A percentile compares a stretch with the other conserved stretches of the same genome.
These are phyloP conservation scores for Colletotrichum plurivorum DNA, from an alignment of 2,329 filamentous ascomycete species.

Conservation along the genomic window DNA sequence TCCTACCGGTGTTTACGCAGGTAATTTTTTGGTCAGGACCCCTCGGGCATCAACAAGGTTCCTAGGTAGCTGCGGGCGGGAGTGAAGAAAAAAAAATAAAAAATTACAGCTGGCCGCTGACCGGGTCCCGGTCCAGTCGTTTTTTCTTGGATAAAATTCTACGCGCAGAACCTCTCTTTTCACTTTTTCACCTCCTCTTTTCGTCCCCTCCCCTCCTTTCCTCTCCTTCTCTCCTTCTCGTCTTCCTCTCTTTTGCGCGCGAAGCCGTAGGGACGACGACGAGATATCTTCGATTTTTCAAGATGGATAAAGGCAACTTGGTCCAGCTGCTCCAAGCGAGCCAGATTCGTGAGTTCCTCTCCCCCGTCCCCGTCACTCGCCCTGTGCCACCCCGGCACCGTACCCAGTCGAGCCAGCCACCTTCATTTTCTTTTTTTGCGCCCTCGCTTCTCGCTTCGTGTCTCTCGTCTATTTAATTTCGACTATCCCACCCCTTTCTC, in stretches of 20 bases:
- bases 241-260: constrained; percentile 21
- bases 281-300: constrained; percentile 38
- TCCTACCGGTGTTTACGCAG: not conserved
- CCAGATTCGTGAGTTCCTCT: constrained; percentile 79
- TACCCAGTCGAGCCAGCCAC: constrained; percentile 34
- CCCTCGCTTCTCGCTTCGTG: constrained; percentile 36
- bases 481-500: constrained; percentile 21
- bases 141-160: constrained; percentile 38
- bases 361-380: constrained; percentile 1
- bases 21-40: constrained; percentile 23
- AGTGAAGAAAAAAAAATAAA: not conserved
- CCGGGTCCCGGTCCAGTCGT: constrained; percentile 13
- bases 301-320: constrained; percentile 77
- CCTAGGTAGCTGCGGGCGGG: no score
- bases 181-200: constrained; percentile 37
- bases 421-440: constrained; percentile 32
- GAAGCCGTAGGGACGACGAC: constrained; percentile 31
- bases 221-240: constrained; percentile 22
- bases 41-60: constrained; percentile 36
- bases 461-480: constrained; percentile 37
- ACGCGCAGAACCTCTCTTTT: constrained; percentile 33
- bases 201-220: constrained; percentile 27
- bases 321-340: constrained; percentile 89
- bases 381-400: constrained; percentile 37
- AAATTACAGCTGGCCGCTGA: constrained; percentile 28